Evolutionary conservation across 2,329 filamentous ascomycete genomes (phyloP).

Genomic region (Aspergillus glaucus): DNA sequence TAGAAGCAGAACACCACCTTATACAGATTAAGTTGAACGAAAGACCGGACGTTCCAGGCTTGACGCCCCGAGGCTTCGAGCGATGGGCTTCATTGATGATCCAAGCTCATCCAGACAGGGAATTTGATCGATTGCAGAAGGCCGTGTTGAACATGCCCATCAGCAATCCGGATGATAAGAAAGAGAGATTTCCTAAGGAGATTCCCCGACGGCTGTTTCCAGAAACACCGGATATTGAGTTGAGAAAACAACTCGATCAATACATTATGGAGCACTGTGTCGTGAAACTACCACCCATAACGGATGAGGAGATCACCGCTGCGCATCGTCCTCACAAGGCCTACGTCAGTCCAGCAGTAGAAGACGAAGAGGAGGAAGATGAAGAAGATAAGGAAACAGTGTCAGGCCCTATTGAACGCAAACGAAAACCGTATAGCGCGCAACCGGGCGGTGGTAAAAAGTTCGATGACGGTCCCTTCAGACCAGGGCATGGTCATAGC

Average conservation of each 20-base stretch:
- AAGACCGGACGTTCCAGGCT: constrained; percentile 54
- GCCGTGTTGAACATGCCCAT: constrained; percentile 68
- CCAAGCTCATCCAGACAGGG: constrained; percentile 67
- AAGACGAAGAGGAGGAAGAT: constrained; percentile 32
- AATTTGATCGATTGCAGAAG: constrained; percentile 63
- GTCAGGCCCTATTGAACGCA: constrained; percentile 54
- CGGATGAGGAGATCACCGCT: constrained; percentile 29
- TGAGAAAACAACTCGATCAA: constrained; percentile 56
- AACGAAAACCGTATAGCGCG: constrained; percentile 58
- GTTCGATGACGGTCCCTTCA: constrained; percentile 37
- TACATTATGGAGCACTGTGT: constrained; percentile 51
- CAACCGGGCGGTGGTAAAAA: constrained; percentile 55
- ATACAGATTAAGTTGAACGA: constrained; percentile 50
- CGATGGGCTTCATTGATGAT: constrained; percentile 68
- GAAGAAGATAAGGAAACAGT: constrained; percentile 37
- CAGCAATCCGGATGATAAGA: constrained; percentile 56
- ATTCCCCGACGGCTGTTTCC: constrained; percentile 70
- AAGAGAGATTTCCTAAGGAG: constrained; percentile 71
- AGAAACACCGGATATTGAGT: constrained; percentile 47
- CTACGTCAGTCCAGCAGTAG: constrained; percentile 12
- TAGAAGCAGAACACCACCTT: constrained; percentile 57
- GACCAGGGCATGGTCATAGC: constrained; percentile 13
- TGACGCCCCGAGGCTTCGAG: constrained; percentile 63
- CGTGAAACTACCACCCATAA: constrained; percentile 40
- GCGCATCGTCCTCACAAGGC: constrained; percentile 17